phyloP scores from a whole-genome alignment of 495 filamentous ascomycete species.

The Cairneyella variabilis region DNA sequence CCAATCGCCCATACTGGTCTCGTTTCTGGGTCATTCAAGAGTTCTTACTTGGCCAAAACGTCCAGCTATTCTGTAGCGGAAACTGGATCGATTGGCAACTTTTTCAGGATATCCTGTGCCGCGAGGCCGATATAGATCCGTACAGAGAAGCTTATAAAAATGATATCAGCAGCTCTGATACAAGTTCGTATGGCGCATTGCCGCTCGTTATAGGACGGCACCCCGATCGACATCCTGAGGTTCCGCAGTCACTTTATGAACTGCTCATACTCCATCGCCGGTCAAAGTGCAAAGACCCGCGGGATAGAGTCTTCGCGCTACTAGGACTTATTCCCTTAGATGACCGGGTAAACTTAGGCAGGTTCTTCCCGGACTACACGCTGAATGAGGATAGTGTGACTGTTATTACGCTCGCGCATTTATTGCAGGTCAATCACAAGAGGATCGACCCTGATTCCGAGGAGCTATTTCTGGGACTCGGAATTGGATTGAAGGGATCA shows the following conservation, averaged over 20 bases:
- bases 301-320: conserved; percentile 27
- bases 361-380: conserved; percentile 22
- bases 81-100: conserved; percentile 7
- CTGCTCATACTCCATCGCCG: conserved; percentile 16
- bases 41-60: conserved; percentile 4
- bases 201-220: conserved; percentile 11
- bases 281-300: conserved; percentile 24
- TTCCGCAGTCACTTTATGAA: conserved; percentile 20
- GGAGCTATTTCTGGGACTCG: conserved; percentile 22
- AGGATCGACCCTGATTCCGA: conserved; percentile 11
- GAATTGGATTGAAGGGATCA: conserved; percentile 13
- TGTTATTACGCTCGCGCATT: conserved; percentile 23
- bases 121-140: conserved; percentile 2
- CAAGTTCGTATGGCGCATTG: background rate
- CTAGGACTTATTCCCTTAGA: conserved; percentile 17
- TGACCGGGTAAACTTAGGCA: conserved; percentile 13
- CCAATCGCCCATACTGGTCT: conserved; percentile 15
- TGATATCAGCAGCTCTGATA: background rate
- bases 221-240: conserved; percentile 4
- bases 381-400: conserved; percentile 17
- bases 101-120: conserved; percentile 24
- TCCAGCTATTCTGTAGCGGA: conserved; percentile 17
- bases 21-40: conserved; percentile 15
- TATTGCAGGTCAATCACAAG: background rate
- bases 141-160: background rate